Percentiles rank a stretch among this genome's conserved stretches.
phyloP scores from a whole-genome alignment of 768 basidiomycete genomes.

The Coprinopsis marcescibilis region DNA sequence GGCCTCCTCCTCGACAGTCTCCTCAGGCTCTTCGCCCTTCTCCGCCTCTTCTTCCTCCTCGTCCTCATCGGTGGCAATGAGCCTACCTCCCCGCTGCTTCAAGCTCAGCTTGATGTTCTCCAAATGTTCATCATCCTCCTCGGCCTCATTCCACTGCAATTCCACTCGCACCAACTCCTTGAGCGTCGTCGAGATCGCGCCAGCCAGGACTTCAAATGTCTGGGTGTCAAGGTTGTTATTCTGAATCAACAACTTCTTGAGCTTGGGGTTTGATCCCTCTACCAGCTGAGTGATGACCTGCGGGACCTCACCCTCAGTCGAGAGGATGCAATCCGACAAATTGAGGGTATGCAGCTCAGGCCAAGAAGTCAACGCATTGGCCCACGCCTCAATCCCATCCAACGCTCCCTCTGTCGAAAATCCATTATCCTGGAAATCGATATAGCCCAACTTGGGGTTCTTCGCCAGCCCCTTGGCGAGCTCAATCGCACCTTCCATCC shows the following conservation, averaged over 20 bases:
- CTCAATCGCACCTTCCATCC: constrained; percentile 82
- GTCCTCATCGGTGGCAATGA: constrained; percentile 72
- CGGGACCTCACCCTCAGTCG: constrained; percentile 74
- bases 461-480: constrained; percentile 71
- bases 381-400: constrained; percentile 50
- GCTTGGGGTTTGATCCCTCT: constrained; percentile 64
- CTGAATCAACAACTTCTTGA: constrained; percentile 77
- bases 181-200: constrained; percentile 57
- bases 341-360: constrained; percentile 71
- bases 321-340: constrained; percentile 87
- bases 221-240: constrained; percentile 83
- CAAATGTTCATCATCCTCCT: constrained; percentile 66
- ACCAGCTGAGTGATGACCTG: constrained; percentile 55
- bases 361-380: constrained; percentile 64
- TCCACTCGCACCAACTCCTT: constrained; percentile 63
- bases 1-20: too few relatives aligned
- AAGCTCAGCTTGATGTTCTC: constrained; percentile 48
- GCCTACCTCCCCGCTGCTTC: constrained; percentile 60
- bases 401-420: constrained; percentile 58
- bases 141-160: constrained; percentile 86
- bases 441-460: constrained; percentile 57
- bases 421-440: constrained; percentile 93
- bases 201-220: constrained; percentile 62
- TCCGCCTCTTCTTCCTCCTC: constrained; percentile 70
- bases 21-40: constrained; percentile 46